These are phyloP conservation scores for Hypoxylon rickii DNA, from an alignment of 495 filamentous ascomycete species.

Conservation along the genomic window DNA sequence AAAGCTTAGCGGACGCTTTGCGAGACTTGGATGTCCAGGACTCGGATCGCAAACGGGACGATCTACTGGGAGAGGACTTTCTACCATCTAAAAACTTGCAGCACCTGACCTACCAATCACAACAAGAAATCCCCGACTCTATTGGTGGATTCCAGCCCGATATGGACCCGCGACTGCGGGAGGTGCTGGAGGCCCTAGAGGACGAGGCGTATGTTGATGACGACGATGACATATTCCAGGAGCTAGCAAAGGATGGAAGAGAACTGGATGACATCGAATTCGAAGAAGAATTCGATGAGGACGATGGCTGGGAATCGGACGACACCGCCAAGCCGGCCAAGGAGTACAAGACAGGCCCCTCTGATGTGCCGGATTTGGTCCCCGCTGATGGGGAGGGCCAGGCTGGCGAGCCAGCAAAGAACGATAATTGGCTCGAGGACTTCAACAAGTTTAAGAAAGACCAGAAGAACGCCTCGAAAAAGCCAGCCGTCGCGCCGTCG, in stretches of 20 bases:
- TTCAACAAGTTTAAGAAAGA: slow-evolving; percentile 90
- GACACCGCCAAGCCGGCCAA: slow-evolving; percentile 76
- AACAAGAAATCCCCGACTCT: slow-evolving; percentile 89
- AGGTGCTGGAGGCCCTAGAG: slow-evolving; percentile 92
- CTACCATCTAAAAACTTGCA: slow-evolving; percentile 72
- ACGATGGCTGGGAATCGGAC: slow-evolving; percentile 93
- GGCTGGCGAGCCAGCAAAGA: slow-evolving; percentile 49
- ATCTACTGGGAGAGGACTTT: slow-evolving; percentile 68
- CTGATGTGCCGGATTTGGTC: slow-evolving; percentile 55
- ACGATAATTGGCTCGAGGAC: slow-evolving; percentile 81
- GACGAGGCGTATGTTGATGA: slow-evolving; percentile 97
- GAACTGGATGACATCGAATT: slow-evolving; percentile 61
- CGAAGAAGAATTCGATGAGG: slow-evolving; percentile 64
- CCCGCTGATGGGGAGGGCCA: slow-evolving; percentile 43
- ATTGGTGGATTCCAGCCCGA: slow-evolving; percentile 94
- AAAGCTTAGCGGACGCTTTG: slow-evolving; percentile 82
- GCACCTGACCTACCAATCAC: slow-evolving; percentile 83
- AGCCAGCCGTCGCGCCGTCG: slow-evolving; percentile 45
- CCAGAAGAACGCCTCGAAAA: slow-evolving; percentile 54
- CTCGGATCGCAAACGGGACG: slow-evolving; percentile 49
- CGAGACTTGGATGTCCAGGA: slow-evolving; percentile 64
- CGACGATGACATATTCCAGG: slow-evolving; percentile 77
- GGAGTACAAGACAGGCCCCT: slow-evolving; percentile 48
- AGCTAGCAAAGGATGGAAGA: slow-evolving; percentile 72
- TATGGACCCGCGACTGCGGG: slow-evolving; percentile 93